A percentile compares a stretch with the other conserved stretches of the same genome.
Evolutionary conservation across 2,329 filamentous ascomycete genomes (phyloP).

Genomic region (Diaporthe vexans): DNA sequence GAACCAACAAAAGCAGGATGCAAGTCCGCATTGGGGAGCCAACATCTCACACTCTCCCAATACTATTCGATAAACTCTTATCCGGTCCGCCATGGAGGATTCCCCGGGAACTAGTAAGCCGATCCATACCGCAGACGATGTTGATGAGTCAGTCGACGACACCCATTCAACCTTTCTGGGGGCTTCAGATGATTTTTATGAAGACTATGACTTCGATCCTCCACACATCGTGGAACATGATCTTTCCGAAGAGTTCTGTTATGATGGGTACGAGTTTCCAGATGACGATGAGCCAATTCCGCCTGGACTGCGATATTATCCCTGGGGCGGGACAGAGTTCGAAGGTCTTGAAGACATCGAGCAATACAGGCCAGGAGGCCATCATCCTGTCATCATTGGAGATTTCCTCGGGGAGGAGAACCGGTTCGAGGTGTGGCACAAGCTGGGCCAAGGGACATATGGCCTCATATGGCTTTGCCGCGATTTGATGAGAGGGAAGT

Average conservation of each 20-base stretch:
- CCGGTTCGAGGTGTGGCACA: conserved; percentile 5
- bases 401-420: neutral
- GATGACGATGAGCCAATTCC: neutral
- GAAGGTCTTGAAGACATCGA: neutral
- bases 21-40: neutral
- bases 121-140: neutral
- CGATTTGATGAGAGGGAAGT: neutral
- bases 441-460: neutral
- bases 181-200: neutral
- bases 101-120: neutral
- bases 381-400: neutral
- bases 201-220: neutral
- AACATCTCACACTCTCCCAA: neutral
- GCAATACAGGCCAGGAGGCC: conserved; percentile 3
- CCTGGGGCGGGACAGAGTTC: neutral
- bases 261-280: neutral
- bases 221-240: neutral
- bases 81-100: neutral
- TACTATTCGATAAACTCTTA: neutral
- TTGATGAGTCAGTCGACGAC: neutral
- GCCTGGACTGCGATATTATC: neutral
- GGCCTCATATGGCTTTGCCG: neutral
- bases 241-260: neutral
- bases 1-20: neutral
- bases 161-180: neutral